Evolutionary conservation across 108 stramenopile species (phyloP).

Genomic region (Conticribra guillardii): DNA sequence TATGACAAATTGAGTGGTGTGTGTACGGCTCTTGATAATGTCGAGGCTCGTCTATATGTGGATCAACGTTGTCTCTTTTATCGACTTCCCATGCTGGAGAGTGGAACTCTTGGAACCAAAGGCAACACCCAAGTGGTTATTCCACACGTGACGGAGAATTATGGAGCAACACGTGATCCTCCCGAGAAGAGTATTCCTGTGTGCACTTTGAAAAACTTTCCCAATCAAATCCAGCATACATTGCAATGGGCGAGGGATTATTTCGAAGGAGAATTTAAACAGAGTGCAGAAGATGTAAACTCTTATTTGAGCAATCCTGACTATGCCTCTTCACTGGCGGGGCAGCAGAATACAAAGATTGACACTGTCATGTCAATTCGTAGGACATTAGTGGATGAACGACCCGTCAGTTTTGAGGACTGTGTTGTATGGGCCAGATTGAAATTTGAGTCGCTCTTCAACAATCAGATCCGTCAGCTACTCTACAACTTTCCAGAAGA

Average conservation of each 20-base stretch:
- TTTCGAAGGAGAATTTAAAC: conserved; percentile 98
- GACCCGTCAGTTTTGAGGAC: conserved; percentile 91
- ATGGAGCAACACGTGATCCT: conserved; percentile 97
- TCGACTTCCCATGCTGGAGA: conserved; percentile 97
- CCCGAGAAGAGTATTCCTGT: conserved; percentile 98
- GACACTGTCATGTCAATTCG: conserved; percentile 87
- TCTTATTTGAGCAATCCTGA: conserved; percentile 82
- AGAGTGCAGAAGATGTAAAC: conserved; percentile 95
- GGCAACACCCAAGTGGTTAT: conserved; percentile 98
- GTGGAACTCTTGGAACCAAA: conserved; percentile 98
- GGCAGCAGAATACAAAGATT: conserved; percentile 91
- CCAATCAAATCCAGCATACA: conserved; percentile 98
- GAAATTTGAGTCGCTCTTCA: conserved; percentile 94
- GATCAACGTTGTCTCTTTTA: conserved; percentile 97
- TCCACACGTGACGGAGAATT: conserved; percentile 96
- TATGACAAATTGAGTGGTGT: conserved; percentile 93
- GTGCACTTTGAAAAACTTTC: conserved; percentile 99
- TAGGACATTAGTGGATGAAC: conserved; percentile 83
- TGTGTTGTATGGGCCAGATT: conserved; percentile 95
- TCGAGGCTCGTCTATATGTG: conserved; percentile 98
- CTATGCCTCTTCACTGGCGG: conserved; percentile 74
- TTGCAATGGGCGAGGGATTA: conserved; percentile 99
- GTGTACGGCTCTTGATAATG: conserved; percentile 98
- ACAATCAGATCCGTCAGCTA: conserved; percentile 95
- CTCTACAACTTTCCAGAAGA: conserved; percentile 96